Conservation (phyloP, 768 basidiomycete genomes). For the Lyophyllum atratum region DNA sequence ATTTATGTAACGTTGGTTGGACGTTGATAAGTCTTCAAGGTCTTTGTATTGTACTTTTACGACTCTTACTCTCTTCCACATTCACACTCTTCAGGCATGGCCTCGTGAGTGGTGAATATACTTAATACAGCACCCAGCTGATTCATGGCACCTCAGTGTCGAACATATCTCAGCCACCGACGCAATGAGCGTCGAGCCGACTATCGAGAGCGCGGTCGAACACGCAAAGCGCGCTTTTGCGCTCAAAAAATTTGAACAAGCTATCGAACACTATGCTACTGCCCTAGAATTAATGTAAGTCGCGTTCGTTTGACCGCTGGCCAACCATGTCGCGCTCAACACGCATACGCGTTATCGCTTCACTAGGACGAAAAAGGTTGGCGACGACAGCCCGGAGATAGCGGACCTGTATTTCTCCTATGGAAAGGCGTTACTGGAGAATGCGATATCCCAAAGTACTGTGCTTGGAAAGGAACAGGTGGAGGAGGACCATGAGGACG, state of each 20-base stretch:
- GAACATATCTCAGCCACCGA: slow-evolving; percentile 11
- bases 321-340: slow-evolving; percentile 4
- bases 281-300: slow-evolving; percentile 85
- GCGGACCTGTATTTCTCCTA: slow-evolving; percentile 91
- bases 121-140: background rate
- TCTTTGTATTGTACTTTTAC: background rate
- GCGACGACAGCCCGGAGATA: slow-evolving; percentile 79
- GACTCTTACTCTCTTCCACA: background rate
- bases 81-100: background rate
- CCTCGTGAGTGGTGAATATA: slow-evolving; percentile 7
- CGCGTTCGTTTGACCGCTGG: slow-evolving; percentile 25
- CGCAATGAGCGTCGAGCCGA: slow-evolving; percentile 27
- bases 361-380: slow-evolving; percentile 67
- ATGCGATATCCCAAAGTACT: slow-evolving; percentile 81
- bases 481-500: slow-evolving; percentile 50
- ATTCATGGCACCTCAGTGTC: slow-evolving; percentile 1
- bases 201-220: slow-evolving; percentile 64
- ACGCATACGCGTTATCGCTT: slow-evolving; percentile 16
- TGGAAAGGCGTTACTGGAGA: slow-evolving; percentile 91
- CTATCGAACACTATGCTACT: slow-evolving; percentile 80
- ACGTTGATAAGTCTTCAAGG: background rate
- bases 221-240: slow-evolving; percentile 89
- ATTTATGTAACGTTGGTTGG: background rate
- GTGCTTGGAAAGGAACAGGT: slow-evolving; percentile 90
- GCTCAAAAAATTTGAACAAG: slow-evolving; percentile 82